Percentiles rank a stretch among this genome's conserved stretches.
Conservation (phyloP, 23 red algal species). For the Porphyridium purpureum region DNA sequence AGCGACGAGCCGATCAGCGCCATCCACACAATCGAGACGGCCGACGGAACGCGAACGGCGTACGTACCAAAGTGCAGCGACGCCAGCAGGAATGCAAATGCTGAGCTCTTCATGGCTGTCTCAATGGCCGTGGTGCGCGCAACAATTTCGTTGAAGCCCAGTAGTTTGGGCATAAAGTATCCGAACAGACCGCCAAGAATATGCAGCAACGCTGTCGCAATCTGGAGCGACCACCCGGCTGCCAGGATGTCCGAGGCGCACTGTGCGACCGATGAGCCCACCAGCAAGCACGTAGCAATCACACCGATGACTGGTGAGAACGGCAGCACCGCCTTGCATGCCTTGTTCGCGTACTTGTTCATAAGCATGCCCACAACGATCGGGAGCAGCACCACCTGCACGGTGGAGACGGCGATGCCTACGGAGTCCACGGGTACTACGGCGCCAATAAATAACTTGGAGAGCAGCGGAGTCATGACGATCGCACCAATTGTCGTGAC, state of each 20-base stretch:
- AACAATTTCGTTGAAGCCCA: constrained; percentile 66
- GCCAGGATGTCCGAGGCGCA: constrained; percentile 45
- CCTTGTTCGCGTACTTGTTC: constrained; percentile 44
- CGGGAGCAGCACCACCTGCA: constrained; percentile 84
- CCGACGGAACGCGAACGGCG: constrained; percentile 77
- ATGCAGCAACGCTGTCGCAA: constrained; percentile 74
- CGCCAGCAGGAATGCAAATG: constrained; percentile 88
- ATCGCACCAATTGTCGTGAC: constrained; percentile 83
- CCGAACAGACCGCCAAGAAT: constrained; percentile 56
- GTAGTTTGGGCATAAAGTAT: constrained; percentile 38
- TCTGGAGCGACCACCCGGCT: constrained; percentile 55
- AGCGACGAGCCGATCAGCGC: constrained; percentile 63
- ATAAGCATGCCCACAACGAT: constrained; percentile 80
- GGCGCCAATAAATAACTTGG: constrained; percentile 64
- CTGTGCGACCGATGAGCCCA: constrained; percentile 93
- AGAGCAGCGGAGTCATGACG: constrained; percentile 87
- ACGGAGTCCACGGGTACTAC: constrained; percentile 79
- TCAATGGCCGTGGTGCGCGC: constrained; percentile 85
- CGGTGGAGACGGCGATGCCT: constrained; percentile 69
- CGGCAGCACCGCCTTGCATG: constrained; percentile 51
- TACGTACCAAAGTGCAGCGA: constrained; percentile 72
- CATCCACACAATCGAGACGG: constrained; percentile 94
- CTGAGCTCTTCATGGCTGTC: constrained; percentile 92
- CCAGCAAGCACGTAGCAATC: constrained; percentile 68
- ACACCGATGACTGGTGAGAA: constrained; percentile 80